A percentile compares a stretch with the other conserved stretches of the same genome.
These are phyloP conservation scores for Trichaptum fuscoviolaceum DNA, from an alignment of 768 basidiomycete genomes.

Conservation along the genomic window DNA sequence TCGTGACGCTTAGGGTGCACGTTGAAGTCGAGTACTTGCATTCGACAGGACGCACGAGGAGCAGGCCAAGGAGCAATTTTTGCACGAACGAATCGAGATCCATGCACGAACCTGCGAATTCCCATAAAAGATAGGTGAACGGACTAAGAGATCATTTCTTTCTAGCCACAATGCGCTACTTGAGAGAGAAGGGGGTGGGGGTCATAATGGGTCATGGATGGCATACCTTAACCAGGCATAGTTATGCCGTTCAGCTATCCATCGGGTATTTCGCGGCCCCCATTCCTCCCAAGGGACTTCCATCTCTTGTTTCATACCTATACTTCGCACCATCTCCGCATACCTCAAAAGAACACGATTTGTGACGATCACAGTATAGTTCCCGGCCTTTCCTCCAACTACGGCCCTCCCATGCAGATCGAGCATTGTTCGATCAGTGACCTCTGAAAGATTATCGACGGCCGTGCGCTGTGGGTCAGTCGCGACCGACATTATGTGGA, in stretches of 20 bases:
- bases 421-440: neutral
- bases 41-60: slow-evolving; percentile 5
- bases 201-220: neutral
- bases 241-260: slow-evolving; percentile 21
- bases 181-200: too few species aligned
- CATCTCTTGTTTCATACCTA: neutral
- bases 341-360: slow-evolving; percentile 3
- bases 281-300: slow-evolving; percentile 32
- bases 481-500: neutral
- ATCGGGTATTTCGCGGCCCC: slow-evolving; percentile 32
- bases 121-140: neutral
- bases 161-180: too few species aligned
- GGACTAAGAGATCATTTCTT: neutral
- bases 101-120: slow-evolving; percentile 35
- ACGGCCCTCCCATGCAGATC: neutral
- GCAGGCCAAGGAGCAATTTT: slow-evolving; percentile 7
- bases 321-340: slow-evolving; percentile 14
- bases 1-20: slow-evolving; percentile 11
- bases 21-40: slow-evolving; percentile 30
- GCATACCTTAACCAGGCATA: slow-evolving; percentile 39
- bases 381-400: slow-evolving; percentile 4
- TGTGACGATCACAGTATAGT: slow-evolving; percentile 24
- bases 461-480: too few species aligned
- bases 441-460: neutral
- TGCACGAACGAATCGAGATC: slow-evolving; percentile 30